phyloP scores from a whole-genome alignment of 148 eudicot genomes.

The Suaeda aralocaspica region DNA sequence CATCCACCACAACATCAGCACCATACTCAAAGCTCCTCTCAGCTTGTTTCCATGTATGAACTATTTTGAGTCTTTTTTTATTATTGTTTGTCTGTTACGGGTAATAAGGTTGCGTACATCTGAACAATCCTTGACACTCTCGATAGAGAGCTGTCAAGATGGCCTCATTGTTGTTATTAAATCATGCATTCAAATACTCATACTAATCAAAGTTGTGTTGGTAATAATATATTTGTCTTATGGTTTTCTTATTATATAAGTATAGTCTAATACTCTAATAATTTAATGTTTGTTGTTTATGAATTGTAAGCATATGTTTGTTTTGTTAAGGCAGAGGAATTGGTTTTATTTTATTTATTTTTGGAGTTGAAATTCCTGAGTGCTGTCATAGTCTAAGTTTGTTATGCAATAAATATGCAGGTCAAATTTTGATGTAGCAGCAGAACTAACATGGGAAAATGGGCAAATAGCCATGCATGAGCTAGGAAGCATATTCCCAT shows the following conservation, averaged over 20 bases:
- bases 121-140: neutral
- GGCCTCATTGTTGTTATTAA: neutral
- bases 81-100: neutral
- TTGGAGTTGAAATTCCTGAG: neutral
- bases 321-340: too few species aligned
- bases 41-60: constrained; percentile 43
- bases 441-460: constrained; percentile 82
- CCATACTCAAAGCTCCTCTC: constrained; percentile 25
- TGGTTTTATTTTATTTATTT: neutral
- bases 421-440: constrained; percentile 58
- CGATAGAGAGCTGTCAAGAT: neutral
- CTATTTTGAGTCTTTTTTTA: neutral
- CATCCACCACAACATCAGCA: constrained; percentile 23
- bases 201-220: neutral
- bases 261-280: too few species aligned
- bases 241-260: neutral
- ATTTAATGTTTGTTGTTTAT: too few species aligned
- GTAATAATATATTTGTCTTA: neutral
- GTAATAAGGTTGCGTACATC: constrained; percentile 9
- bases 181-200: neutral
- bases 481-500: constrained; percentile 41
- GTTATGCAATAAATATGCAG: constrained; percentile 32
- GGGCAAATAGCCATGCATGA: constrained; percentile 76
- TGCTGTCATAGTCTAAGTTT: constrained; percentile 5
- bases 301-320: too few species aligned